These are phyloP conservation scores for Phytophthora pistaciae DNA, from an alignment of 352 stramenopile genomes.

Conservation along the genomic window DNA sequence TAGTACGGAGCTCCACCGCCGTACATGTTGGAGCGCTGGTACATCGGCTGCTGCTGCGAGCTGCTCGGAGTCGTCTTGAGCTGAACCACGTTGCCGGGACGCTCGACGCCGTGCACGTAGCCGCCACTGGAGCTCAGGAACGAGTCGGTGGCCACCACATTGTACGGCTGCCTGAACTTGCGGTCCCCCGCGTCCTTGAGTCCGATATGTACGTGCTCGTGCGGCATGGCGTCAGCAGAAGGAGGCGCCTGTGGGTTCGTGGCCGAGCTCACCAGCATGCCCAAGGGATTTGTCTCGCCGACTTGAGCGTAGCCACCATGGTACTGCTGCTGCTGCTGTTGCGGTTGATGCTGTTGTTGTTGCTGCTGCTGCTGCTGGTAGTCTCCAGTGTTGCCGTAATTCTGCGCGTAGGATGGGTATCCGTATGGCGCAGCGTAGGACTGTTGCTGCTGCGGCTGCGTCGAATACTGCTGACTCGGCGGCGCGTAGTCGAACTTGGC, in stretches of 20 bases:
- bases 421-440: conserved; percentile 43
- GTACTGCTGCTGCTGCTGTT: conserved; percentile 46
- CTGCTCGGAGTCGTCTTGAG: conserved; percentile 44
- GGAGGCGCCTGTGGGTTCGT: conserved; percentile 48
- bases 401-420: conserved; percentile 48
- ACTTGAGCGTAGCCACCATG: conserved; percentile 39
- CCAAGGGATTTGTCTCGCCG: conserved; percentile 48
- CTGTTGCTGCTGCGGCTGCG: conserved; percentile 33
- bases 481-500: conserved; percentile 40
- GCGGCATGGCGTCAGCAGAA: conserved; percentile 42
- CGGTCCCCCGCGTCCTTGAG: conserved; percentile 49
- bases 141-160: conserved; percentile 39
- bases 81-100: conserved; percentile 51
- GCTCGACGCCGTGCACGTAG: conserved; percentile 44
- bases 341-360: conserved; percentile 29
- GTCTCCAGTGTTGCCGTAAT: conserved; percentile 36
- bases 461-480: conserved; percentile 39
- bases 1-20: conserved; percentile 32
- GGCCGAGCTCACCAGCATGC: conserved; percentile 66
- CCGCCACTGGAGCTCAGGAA: conserved; percentile 39
- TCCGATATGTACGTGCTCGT: conserved; percentile 47
- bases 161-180: conserved; percentile 47
- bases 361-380: conserved; percentile 45
- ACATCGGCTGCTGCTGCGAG: conserved; percentile 50
- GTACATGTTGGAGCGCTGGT: conserved; percentile 44